Evolutionary conservation across 495 filamentous ascomycete genomes (phyloP), one percentile per base, ranked within the genome.

Genomic region (Tricharina praecox): DNA sequence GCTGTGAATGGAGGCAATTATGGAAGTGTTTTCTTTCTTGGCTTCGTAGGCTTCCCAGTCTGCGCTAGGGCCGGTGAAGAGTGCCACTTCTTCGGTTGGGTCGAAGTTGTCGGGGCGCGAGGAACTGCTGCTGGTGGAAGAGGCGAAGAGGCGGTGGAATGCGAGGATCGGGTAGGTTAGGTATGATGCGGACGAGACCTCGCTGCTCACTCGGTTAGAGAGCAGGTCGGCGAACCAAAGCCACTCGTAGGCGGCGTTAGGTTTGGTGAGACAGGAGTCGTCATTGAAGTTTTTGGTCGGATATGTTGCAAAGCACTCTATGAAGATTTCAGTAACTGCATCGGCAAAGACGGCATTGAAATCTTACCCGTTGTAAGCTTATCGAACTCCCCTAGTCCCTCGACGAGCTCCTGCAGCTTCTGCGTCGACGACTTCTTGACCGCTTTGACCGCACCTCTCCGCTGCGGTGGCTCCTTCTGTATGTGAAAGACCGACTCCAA

Each of bases 131-230:
- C 63, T 55, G 18, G 60, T 55, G 10, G 76, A 68, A 3, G 71
- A 72, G 11, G 88, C 82, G 60, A 97, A 97, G 5, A 97, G 72
- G 60, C 85, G 72, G 58, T 97, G 92, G 63, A 93, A 94, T 3
- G 83, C 90, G 0, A 95, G 72, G 21, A 85, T 70, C 0, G 88
- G 77, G 54, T 85, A 79, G 55, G 77, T 79, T 48, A 95, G 74
- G 62, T 97, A 97, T 0, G 82, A 76, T 13, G 68, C 69, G 23
- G 95, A 66, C 60, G 96, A 88, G 61, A 94, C 85, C 39, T 68
- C 72, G 7, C 71, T 64, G 57, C 77, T 82, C 2, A 95, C 67
- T 45, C 76, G 75, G 1, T 76, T 73, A 4, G 82, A 87, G 49
- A 92, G 74, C 1, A 69, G 66, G 53, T 95, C 90, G 59, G 94